Conservation (phyloP, 371 early-diverging fungal species). For the Haplosporangium sp. region DNA sequence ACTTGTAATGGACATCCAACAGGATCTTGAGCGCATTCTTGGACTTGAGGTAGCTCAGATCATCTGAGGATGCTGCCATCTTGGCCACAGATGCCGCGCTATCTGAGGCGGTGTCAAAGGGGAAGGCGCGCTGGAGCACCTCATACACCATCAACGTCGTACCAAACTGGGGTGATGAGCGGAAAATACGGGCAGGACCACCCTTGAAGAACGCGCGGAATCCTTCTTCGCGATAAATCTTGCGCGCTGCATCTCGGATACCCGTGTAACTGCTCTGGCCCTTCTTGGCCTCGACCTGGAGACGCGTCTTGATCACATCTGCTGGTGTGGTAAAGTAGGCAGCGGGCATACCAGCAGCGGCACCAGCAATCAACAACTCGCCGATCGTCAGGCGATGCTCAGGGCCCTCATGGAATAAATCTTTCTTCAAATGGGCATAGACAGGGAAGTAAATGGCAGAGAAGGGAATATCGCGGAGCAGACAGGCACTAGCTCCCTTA, state of each 20-base stretch:
- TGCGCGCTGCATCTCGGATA: slow-evolving; percentile 86
- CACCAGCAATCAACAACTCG: slow-evolving; percentile 92
- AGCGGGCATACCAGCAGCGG: slow-evolving; percentile 98
- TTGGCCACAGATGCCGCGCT: slow-evolving; percentile 32
- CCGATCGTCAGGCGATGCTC: slow-evolving; percentile 78
- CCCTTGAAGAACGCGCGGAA: slow-evolving; percentile 97
- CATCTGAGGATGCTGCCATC: slow-evolving; percentile 26
- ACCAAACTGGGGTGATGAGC: slow-evolving; percentile 97
- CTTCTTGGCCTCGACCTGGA: slow-evolving; percentile 96
- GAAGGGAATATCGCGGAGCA: slow-evolving; percentile 98
- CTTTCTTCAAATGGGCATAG: slow-evolving; percentile 91
- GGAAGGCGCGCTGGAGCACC: slow-evolving; percentile 82
- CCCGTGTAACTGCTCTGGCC: slow-evolving; percentile 93
- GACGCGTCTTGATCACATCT: slow-evolving; percentile 98
- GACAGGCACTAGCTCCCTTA: slow-evolving; percentile 95
- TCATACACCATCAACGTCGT: slow-evolving; percentile 95
- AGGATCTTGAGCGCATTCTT: slow-evolving; percentile 76
- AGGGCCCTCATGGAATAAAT: slow-evolving; percentile 83
- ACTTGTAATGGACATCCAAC: slow-evolving; percentile 61
- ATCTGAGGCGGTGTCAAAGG: slow-evolving; percentile 66
- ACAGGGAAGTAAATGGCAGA: slow-evolving; percentile 97
- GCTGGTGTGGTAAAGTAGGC: slow-evolving; percentile 98
- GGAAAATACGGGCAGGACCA: slow-evolving; percentile 85
- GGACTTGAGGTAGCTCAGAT: slow-evolving; percentile 62
- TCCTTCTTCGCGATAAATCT: slow-evolving; percentile 94